Base-by-base conservation (phyloP, 331 rosid species). In the Cydonia oblonga region DNA sequence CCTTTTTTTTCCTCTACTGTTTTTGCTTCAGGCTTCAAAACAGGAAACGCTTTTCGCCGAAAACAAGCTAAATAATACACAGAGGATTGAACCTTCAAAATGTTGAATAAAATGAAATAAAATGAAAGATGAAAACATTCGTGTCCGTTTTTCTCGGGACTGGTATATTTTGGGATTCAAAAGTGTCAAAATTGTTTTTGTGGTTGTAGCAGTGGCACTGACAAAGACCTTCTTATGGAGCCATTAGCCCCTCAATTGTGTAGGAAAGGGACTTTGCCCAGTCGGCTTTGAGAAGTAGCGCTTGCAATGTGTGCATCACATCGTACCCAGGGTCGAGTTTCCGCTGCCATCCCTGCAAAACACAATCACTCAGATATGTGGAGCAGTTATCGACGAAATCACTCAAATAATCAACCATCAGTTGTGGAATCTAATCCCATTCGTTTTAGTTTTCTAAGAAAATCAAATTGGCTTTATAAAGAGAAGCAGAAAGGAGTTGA, bases 161-260 rank as follows among this genome's bases (percentile, higher is more conserved):
- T 44, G 19, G 77, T 76, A 71, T 68, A 53, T 66, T 60, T 57
- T 38, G 35, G 64, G 57, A 46, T 73, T 59, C 49, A 74, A 54
- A 69, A 75, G 35, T 44, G 86, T 81, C 97, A 91, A 93, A 91
- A 89, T 81, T 89, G 93, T 80, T 69, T 78, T 78, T 66, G 70
- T 51, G 33, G 64, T 78, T 69, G 76, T 69, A 72, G 44, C 44
- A 10, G 44, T 38, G 3, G 56, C 64, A 72, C 66, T 64, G 60
- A 28, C 46, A 75, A 69, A 22, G 78, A 71, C 61, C 75, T 53
- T 74, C 75, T 80, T 70, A 95, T 16, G 98, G 97, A 70, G 98
- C 98, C 98, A 95, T 89, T 74, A 95, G 85, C 77, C 97, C 97
- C 16, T 95, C 98, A 75, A 95, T 89, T 22, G 98, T 95, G 78